Evolutionary conservation across 2,329 filamentous ascomycete genomes (phyloP).

Genomic region (Cercospora zeina): DNA sequence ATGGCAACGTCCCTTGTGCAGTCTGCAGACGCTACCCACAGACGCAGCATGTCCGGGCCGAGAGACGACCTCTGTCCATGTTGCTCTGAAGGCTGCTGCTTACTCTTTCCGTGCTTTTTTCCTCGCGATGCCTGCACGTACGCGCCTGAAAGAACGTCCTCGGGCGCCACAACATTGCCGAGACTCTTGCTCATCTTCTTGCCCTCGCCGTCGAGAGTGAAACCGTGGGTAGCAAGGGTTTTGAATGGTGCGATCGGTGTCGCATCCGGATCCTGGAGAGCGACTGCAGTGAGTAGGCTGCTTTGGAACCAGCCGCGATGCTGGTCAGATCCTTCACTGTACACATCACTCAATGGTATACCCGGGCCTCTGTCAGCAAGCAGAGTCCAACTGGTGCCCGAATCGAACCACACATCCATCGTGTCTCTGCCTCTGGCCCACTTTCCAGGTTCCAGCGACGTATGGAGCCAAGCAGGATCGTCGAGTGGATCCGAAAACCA

Average conservation of each 20-base stretch:
- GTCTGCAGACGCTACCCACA: constrained; percentile 91
- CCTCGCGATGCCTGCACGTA: constrained; percentile 62
- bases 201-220: constrained; percentile 84
- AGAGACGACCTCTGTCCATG: constrained; percentile 48
- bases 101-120: constrained; percentile 48
- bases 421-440: constrained; percentile 84
- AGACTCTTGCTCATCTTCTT: constrained; percentile 99
- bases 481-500: constrained; percentile 87
- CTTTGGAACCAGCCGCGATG: constrained; percentile 99
- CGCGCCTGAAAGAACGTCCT: constrained; percentile 80
- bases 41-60: constrained; percentile 79
- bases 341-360: constrained; percentile 70
- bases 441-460: constrained; percentile 56
- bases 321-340: constrained; percentile 92
- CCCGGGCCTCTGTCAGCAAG: constrained; percentile 43
- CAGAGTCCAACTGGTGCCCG: constrained; percentile 84
- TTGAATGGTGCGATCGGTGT: constrained; percentile 69
- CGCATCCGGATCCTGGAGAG: constrained; percentile 54
- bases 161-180: constrained; percentile 80
- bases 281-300: constrained; percentile 82
- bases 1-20: constrained; percentile 87
- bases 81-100: constrained; percentile 32
- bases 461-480: constrained; percentile 74
- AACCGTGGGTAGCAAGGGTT: constrained; percentile 91
- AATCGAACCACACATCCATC: constrained; percentile 99